Evolutionary conservation across 345 rosid species (phyloP).

Genomic region (Lepidium sativum): DNA sequence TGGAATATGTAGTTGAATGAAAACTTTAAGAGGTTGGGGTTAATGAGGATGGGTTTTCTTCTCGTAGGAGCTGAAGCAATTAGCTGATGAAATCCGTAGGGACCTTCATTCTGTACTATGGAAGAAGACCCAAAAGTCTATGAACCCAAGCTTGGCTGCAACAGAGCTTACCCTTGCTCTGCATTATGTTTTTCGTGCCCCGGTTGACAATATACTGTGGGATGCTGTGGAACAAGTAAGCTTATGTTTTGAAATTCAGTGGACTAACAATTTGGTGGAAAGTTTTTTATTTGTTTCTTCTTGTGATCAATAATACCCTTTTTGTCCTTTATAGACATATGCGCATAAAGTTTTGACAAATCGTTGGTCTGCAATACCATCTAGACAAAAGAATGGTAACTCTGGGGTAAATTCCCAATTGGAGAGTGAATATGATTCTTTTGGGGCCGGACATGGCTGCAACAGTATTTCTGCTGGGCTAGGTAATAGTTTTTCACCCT

Average conservation of each 20-base stretch:
- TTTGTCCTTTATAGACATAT: constrained; percentile 51
- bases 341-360: constrained; percentile 83
- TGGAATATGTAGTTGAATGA: neutral
- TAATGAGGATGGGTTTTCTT: neutral
- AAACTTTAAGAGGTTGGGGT: neutral
- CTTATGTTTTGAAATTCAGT: neutral
- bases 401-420: constrained; percentile 56
- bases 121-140: constrained; percentile 40
- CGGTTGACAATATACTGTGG: constrained; percentile 82
- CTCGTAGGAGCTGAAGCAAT: constrained; percentile 63
- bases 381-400: constrained; percentile 53
- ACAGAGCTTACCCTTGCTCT: constrained; percentile 79
- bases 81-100: constrained; percentile 61
- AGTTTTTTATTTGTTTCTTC: neutral
- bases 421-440: constrained; percentile 84
- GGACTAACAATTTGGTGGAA: neutral
- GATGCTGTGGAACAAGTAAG: constrained; percentile 83
- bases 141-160: constrained; percentile 63
- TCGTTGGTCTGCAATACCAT: constrained; percentile 61
- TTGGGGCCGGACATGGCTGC: constrained; percentile 89
- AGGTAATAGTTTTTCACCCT: constrained; percentile 37
- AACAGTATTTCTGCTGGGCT: constrained; percentile 90
- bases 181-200: constrained; percentile 82
- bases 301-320: neutral
- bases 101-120: constrained; percentile 46